Evolutionary conservation across 2,329 filamentous ascomycete genomes (phyloP).

Genomic region (Microdochium bolleyi): DNA sequence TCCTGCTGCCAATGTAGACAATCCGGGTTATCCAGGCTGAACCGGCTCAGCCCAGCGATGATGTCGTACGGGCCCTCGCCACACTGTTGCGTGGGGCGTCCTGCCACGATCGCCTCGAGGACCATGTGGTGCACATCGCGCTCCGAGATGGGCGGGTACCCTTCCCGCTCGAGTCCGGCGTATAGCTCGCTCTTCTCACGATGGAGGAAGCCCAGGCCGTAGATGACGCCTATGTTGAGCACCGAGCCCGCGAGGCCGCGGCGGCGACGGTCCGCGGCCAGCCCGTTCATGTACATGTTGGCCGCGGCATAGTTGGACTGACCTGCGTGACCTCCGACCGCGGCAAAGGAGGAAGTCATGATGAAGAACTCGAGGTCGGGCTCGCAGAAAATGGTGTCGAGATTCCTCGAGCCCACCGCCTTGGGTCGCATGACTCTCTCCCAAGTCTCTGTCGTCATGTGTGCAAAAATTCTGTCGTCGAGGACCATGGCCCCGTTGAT

Average conservation of each 20-base stretch:
- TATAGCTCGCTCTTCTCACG: slow-evolving; percentile 31
- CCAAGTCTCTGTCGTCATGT: slow-evolving; percentile 28
- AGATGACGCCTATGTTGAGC: slow-evolving; percentile 37
- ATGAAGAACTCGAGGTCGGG: slow-evolving; percentile 33
- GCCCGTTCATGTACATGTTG: slow-evolving; percentile 39
- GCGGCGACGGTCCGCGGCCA: slow-evolving; percentile 25
- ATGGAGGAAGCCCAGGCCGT: slow-evolving; percentile 33
- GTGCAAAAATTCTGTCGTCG: slow-evolving; percentile 30
- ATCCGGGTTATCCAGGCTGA: slow-evolving; percentile 16
- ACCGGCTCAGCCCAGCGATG: slow-evolving; percentile 31
- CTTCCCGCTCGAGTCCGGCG: slow-evolving; percentile 29
- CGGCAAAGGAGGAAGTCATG: slow-evolving; percentile 37
- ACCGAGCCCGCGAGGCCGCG: slow-evolving; percentile 27
- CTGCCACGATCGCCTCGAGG: slow-evolving; percentile 38
- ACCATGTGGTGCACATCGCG: slow-evolving; percentile 42
- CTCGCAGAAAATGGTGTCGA: slow-evolving; percentile 25
- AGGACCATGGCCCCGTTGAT: slow-evolving; percentile 38
- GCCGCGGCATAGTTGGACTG: slow-evolving; percentile 36
- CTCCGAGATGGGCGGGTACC: slow-evolving; percentile 40
- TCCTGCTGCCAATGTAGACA: slow-evolving; percentile 34
- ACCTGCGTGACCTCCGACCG: slow-evolving; percentile 32
- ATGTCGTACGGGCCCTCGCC: slow-evolving; percentile 20
- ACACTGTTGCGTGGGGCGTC: slow-evolving; percentile 19
- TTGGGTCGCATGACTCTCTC: slow-evolving; percentile 30
- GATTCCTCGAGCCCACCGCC: slow-evolving; percentile 28